Conservation (phyloP, 2,329 filamentous ascomycete species). For the Emergomyces africanus region DNA sequence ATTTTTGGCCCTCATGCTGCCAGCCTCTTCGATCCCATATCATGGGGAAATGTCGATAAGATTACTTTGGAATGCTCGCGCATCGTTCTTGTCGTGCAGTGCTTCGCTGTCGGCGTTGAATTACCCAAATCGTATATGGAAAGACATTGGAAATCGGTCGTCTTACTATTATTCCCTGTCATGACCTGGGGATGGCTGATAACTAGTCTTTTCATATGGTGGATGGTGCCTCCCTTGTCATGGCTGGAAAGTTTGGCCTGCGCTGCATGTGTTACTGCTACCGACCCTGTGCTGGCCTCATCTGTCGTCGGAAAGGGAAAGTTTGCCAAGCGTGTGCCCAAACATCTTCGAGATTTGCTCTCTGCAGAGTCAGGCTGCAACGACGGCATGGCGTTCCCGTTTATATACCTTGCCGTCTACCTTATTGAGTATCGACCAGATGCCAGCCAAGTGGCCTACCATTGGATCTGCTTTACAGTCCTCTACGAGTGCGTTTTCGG, state of each 20-base stretch:
- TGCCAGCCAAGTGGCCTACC: slow-evolving; percentile 55
- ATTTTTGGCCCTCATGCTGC: slow-evolving; percentile 58
- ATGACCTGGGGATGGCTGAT: slow-evolving; percentile 85
- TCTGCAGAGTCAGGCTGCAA: slow-evolving; percentile 98
- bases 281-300: slow-evolving; percentile 90
- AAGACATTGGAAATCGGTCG: slow-evolving; percentile 86
- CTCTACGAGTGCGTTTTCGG: slow-evolving; percentile 95
- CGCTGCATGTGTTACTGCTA: slow-evolving; percentile 91
- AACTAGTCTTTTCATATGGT: slow-evolving; percentile 90
- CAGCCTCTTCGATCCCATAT: slow-evolving; percentile 46
- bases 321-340: slow-evolving; percentile 92
- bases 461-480: slow-evolving; percentile 83
- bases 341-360: slow-evolving; percentile 87
- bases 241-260: slow-evolving; percentile 85
- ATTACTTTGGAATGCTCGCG: slow-evolving; percentile 59
- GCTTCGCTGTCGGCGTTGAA: slow-evolving; percentile 60
- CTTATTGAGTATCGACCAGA: slow-evolving; percentile 68
- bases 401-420: slow-evolving; percentile 86
- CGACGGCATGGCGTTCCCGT: slow-evolving; percentile 98
- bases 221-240: slow-evolving; percentile 62
- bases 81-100: slow-evolving; percentile 59
- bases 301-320: slow-evolving; percentile 98
- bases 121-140: slow-evolving; percentile 79
- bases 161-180: slow-evolving; percentile 77
- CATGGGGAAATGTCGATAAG: slow-evolving; percentile 55